Evolutionary conservation across 306 rosid species (phyloP).

Genomic region (Purshia tridentata): DNA sequence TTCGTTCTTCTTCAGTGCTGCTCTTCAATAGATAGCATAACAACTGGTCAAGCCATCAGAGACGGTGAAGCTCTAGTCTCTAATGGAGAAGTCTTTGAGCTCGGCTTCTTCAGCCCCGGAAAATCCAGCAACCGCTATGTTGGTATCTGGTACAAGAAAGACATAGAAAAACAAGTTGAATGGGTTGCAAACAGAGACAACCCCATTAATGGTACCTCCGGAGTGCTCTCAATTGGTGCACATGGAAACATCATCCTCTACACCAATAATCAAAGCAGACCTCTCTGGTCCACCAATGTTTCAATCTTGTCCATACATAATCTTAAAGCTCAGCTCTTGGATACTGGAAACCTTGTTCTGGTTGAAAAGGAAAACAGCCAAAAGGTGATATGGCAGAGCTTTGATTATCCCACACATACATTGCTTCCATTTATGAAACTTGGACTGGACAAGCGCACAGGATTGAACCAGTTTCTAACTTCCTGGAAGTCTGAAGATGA

Average conservation of each 20-base stretch:
- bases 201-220: neutral
- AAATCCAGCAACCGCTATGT: constrained; percentile 31
- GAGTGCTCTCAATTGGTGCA: neutral
- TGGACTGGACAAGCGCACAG: neutral
- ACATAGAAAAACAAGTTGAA: neutral
- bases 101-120: constrained; percentile 48
- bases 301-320: neutral
- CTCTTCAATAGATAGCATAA: constrained; percentile 12
- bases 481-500: constrained; percentile 38
- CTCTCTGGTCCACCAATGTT: constrained; percentile 10
- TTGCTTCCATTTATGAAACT: constrained; percentile 31
- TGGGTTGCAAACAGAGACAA: constrained; percentile 9
- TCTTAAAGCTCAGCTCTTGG: constrained; percentile 7
- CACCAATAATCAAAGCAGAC: neutral
- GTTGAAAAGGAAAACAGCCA: neutral
- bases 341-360: constrained; percentile 28
- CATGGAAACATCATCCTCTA: constrained; percentile 11
- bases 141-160: constrained; percentile 35
- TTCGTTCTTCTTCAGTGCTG: neutral
- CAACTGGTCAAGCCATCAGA: constrained; percentile 21
- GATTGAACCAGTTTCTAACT: neutral
- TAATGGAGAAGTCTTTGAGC: constrained; percentile 34
- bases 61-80: constrained; percentile 48
- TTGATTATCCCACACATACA: constrained; percentile 35
- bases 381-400: constrained; percentile 40